Evolutionary conservation across 345 rosid genomes (phyloP).

Genomic region (Corymbia maculata): DNA sequence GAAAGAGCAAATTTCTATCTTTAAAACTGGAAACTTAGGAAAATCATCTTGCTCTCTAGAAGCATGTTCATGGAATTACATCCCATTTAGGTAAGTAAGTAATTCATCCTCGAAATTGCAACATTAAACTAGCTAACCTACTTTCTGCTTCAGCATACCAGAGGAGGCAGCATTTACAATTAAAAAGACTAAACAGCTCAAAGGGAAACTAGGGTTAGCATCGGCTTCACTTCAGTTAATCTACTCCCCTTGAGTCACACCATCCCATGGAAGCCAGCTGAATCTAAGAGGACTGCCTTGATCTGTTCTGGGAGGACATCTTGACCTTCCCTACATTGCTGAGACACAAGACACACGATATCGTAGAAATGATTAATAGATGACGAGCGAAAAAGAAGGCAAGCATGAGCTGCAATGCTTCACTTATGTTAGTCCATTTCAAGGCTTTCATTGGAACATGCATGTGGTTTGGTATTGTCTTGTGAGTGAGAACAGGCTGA

Average conservation of each 20-base stretch:
- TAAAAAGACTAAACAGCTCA: background rate
- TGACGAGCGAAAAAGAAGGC: background rate
- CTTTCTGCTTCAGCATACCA: background rate
- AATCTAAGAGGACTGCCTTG: conserved; percentile 82
- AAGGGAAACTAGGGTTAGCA: background rate
- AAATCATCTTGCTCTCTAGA: background rate
- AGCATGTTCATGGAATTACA: background rate
- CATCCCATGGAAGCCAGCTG: conserved; percentile 48
- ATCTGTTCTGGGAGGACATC: conserved; percentile 82
- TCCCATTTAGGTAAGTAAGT: background rate
- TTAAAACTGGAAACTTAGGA: background rate
- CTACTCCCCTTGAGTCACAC: background rate
- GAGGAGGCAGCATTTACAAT: background rate
- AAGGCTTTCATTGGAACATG: background rate
- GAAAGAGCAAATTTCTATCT: background rate
- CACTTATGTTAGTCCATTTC: background rate
- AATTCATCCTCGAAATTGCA: background rate
- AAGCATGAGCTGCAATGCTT: background rate
- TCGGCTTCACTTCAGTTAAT: background rate
- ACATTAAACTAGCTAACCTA: background rate
- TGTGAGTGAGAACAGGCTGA: background rate
- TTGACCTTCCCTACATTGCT: conserved; percentile 93
- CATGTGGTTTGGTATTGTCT: background rate
- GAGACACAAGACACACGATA: background rate
- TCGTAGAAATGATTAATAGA: background rate